These are phyloP conservation scores for Gilbertella persicaria DNA, from an alignment of 371 early-diverging fungal genomes.

Conservation along the genomic window DNA sequence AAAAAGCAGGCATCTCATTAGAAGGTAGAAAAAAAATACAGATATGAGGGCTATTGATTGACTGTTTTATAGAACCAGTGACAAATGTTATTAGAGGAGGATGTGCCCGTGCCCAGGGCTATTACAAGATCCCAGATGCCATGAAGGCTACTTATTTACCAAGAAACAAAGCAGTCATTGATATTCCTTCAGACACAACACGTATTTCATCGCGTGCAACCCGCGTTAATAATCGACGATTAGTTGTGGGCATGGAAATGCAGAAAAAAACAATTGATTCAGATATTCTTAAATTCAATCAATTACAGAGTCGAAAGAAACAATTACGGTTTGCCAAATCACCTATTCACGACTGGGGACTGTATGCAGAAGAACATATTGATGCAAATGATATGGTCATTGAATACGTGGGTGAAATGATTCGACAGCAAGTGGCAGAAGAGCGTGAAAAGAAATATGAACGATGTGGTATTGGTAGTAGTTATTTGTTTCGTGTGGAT, in stretches of 20 bases:
- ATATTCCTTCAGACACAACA: slow-evolving; percentile 33
- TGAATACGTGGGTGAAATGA: slow-evolving; percentile 98
- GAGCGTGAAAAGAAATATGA: slow-evolving; percentile 93
- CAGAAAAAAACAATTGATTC: slow-evolving; percentile 50
- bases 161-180: slow-evolving; percentile 49
- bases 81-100: slow-evolving; percentile 53
- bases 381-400: slow-evolving; percentile 94
- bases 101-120: slow-evolving; percentile 74
- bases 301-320: slow-evolving; percentile 88
- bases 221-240: slow-evolving; percentile 65
- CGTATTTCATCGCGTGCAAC: slow-evolving; percentile 57
- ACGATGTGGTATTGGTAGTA: slow-evolving; percentile 87
- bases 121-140: slow-evolving; percentile 68
- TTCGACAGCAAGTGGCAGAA: slow-evolving; percentile 95
- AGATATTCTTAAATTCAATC: slow-evolving; percentile 85
- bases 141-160: slow-evolving; percentile 70
- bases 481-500: slow-evolving; percentile 96
- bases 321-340: slow-evolving; percentile 87
- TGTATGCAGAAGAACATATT: slow-evolving; percentile 92
- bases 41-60: slow-evolving; percentile 10
- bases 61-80: slow-evolving; percentile 8
- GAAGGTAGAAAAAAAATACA: slow-evolving; percentile 28
- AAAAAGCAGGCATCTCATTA: slow-evolving; percentile 17
- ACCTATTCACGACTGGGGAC: slow-evolving; percentile 95
- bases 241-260: slow-evolving; percentile 45